Evolutionary conservation across 1,139 yeast species (phyloP).

Genomic region (Oligophagozyma castellii): DNA sequence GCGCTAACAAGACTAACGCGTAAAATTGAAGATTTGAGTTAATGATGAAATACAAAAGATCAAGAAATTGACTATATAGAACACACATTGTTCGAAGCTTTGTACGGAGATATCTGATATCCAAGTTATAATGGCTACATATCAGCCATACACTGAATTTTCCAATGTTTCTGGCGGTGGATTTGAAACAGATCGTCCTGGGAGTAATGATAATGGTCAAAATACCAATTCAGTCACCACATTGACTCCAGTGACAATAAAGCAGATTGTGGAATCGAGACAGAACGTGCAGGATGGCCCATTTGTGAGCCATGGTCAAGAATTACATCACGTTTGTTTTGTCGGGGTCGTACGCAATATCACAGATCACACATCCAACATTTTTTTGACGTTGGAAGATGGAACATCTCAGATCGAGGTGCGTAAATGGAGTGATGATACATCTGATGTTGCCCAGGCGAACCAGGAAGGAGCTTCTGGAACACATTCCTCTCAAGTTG

Average conservation of each 20-base stretch:
- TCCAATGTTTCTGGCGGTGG: conserved; percentile 22
- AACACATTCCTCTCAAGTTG: conserved; percentile 15
- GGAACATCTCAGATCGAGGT: conserved; percentile 71
- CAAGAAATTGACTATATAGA: too few relatives aligned
- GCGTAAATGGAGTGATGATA: conserved; percentile 54
- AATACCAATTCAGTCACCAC: conserved; percentile 17
- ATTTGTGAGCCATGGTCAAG: conserved; percentile 50
- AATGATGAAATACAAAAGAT: too few relatives aligned
- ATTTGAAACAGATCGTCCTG: conserved; percentile 20
- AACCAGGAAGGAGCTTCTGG: conserved; percentile 15
- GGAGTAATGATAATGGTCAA: conserved; percentile 20
- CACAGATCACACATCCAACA: conserved; percentile 37
- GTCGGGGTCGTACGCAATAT: conserved; percentile 56
- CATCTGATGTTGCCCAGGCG: conserved; percentile 25
- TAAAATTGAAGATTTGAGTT: too few relatives aligned
- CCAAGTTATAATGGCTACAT: conserved; percentile 9
- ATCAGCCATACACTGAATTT: conserved; percentile 23
- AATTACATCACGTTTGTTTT: conserved; percentile 45
- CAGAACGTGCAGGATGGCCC: conserved; percentile 66
- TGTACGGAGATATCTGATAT: too few relatives aligned
- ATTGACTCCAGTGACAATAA: conserved; percentile 73
- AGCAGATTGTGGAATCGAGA: conserved; percentile 56
- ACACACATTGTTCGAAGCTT: too few relatives aligned
- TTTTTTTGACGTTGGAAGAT: conserved; percentile 57
- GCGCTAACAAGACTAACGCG: too few relatives aligned